phyloP scores from a whole-genome alignment of 345 rosid species.

The Sisymbrium altissimum region DNA sequence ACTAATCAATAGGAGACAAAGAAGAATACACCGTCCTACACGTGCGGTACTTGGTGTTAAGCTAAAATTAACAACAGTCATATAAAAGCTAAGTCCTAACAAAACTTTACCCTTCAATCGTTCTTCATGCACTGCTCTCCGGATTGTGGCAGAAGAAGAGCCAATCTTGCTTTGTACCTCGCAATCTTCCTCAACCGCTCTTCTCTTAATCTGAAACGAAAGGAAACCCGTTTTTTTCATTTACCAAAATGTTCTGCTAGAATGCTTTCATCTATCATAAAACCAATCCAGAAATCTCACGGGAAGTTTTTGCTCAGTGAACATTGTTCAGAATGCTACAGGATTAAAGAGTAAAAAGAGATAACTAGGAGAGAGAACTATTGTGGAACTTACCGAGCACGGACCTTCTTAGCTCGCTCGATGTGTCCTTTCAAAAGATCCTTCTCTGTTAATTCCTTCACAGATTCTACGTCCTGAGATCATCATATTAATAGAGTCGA shows the following conservation, averaged over 20 bases:
- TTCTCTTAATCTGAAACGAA: constrained; percentile 52
- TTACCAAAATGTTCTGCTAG: not conserved
- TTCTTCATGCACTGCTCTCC: constrained; percentile 54
- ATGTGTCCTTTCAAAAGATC: constrained; percentile 73
- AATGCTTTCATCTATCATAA: not conserved
- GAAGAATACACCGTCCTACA: not conserved
- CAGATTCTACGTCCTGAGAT: constrained; percentile 56
- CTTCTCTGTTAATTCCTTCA: constrained; percentile 49
- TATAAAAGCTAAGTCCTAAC: constrained; percentile 19
- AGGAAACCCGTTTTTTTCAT: not conserved
- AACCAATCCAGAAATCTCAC: not conserved
- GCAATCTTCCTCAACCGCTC: constrained; percentile 67
- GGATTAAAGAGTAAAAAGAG: not conserved
- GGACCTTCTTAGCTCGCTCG: constrained; percentile 68
- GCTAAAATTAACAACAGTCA: constrained; percentile 18
- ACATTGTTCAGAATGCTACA: not conserved
- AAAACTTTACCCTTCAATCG: not conserved
- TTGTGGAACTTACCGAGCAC: constrained; percentile 51
- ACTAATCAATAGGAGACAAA: not conserved
- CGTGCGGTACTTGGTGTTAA: not conserved
- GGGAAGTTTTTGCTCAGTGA: not conserved
- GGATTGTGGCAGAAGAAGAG: constrained; percentile 73
- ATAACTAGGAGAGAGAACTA: not conserved
- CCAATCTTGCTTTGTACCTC: constrained; percentile 76
- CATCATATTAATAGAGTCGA: constrained; percentile 9